Evolutionary conservation across 176 grass and related monocot species (phyloP), one percentile per base, ranked within the genome.

Genomic region (Melocanna baccifera): DNA sequence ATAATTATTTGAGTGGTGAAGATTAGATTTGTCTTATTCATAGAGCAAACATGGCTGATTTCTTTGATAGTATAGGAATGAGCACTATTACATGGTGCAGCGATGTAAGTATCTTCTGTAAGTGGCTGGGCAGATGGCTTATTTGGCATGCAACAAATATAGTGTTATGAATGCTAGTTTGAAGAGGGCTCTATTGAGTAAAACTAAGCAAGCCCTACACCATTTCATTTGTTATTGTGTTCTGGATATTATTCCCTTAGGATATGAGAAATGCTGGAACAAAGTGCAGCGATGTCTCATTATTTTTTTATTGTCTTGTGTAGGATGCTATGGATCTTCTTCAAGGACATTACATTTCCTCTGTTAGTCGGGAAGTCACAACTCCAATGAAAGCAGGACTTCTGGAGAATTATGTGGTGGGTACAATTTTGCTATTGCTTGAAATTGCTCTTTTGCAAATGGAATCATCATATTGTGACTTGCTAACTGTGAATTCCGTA

Each of bases 281-380:
- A 48, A 62, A 47, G 34, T 9, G 20, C 26, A 15, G 3, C 0
- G 7, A 8, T 71, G 12, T 9, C 4, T 84, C 64, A 78, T 58
- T 51, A 51, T 55, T 62, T 32, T 41, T 85, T 66, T 80, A 30
- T 78, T 70, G 63, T 86, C 51, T 84, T 94, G 19, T 30, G 58
- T 86, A 99, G 96, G 96, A 99, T 89, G 88, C 87, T 28, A 96
- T 99, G 88, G 96, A 99, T 92, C 91, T 99, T 84, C 91, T 99
- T 82, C 96, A 99, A 89, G 96, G 96, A 53, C 89, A 95, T 87
- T 91, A 94, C 72, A 89, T 89, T 25, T 87, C 92, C 65, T 94
- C 96, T 79, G 85, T 91, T 71, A 99, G 84, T 84, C 88, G 93
- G 76, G 96, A 96, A 73, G 78, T 99, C 65, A 55, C 75, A 84